Base-by-base conservation (phyloP, 805 yeast species). In the Lipomyces starkeyi region DNA sequence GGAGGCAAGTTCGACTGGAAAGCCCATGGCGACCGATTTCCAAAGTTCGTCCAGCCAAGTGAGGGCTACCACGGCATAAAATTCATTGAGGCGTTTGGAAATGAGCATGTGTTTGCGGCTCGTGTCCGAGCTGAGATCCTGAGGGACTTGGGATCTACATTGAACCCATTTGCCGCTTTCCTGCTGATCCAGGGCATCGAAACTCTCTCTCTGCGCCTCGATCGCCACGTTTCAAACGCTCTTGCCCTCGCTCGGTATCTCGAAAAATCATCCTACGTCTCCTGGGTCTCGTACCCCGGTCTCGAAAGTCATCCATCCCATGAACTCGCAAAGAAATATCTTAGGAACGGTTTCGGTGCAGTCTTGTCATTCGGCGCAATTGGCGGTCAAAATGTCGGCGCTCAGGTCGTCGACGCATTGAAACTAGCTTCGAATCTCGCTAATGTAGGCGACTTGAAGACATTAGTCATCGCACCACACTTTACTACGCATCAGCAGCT, bases 401-500 rank as follows among this genome's bases (percentile, higher is more conserved):
- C 94, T 64, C 85, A 83, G 74, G 91, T 93, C 69, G 97, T 91
- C 69, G 97, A 93, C 80, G 82, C 81, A 74, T 86, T 95, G 80
- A 86, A 91, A 80, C 81, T 95, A 66, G 96, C 97, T 65, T 89
- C 97, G 40, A 91, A 93, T 82, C 87, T 95, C 78, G 98, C 99
- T 61, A 94, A 94, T 76, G 98, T 94, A 67, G 99, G 99, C 78
- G 99, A 94, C 77, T 88, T 94, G 61, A 95, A 94, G 83, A 91
- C 98, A 58, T 85, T 94, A 78, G 97, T 94, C 67, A 94, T 94
- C 79, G 93, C 97, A 64, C 99, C 99, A 73, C 93, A 89, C 85
- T 92, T 86, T 81, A 95, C 98, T 54, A 94, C 98, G 32, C 99
- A 94, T 81, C 93, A 92, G 79, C 98, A 95, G 83, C 85, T 94